Percentiles rank a stretch among this genome's conserved stretches.
phyloP scores from a whole-genome alignment of 257 asterid species.

The Handroanthus guayacan region DNA sequence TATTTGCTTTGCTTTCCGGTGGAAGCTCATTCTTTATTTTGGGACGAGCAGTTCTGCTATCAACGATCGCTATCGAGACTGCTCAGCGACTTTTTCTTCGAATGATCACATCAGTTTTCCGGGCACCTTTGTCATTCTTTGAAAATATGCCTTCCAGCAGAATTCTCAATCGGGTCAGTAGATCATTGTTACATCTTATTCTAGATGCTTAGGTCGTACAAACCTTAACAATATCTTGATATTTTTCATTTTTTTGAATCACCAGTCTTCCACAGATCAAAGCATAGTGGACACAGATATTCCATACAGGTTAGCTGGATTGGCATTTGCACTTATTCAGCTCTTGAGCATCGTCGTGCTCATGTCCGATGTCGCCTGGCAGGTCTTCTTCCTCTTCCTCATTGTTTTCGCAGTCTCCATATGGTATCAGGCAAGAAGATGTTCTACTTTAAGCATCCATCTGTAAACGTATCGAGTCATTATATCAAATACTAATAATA shows the following conservation, averaged over 20 bases:
- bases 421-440: conserved; percentile 74
- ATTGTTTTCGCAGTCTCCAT: conserved; percentile 62
- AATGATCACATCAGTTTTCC: conserved; percentile 67
- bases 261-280: conserved; percentile 88
- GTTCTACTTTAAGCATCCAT: not conserved
- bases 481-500: not conserved
- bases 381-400: conserved; percentile 68
- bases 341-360: conserved; percentile 74
- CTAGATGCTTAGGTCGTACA: not conserved
- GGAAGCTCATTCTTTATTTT: conserved; percentile 79
- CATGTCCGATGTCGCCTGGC: conserved; percentile 84
- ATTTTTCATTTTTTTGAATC: conserved; percentile 11
- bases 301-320: conserved; percentile 82
- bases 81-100: conserved; percentile 67
- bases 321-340: conserved; percentile 84
- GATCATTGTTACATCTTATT: not conserved
- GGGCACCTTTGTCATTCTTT: conserved; percentile 82
- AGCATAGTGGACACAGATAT: conserved; percentile 82
- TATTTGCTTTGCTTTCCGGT: conserved; percentile 74
- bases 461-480: not conserved
- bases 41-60: conserved; percentile 76
- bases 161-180: conserved; percentile 78
- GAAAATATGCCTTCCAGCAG: conserved; percentile 86
- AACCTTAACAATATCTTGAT: conserved; percentile 16
- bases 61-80: conserved; percentile 80